Percentiles rank a stretch among this genome's conserved stretches.
phyloP scores from a whole-genome alignment of 2,329 filamentous ascomycete species.

The Colletotrichum liriopes region DNA sequence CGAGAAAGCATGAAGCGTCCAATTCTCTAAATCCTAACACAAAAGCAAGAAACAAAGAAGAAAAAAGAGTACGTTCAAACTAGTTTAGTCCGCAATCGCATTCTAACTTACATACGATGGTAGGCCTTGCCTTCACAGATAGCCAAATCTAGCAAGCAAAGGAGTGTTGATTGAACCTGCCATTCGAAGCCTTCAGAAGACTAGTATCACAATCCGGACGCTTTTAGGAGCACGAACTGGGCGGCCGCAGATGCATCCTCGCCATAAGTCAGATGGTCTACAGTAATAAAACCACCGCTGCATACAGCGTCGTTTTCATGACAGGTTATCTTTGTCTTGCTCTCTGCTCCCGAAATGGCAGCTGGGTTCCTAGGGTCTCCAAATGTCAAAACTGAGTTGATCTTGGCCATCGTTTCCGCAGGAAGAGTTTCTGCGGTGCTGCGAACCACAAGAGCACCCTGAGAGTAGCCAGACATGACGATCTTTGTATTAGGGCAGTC shows the following conservation, averaged over 20 bases:
- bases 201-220: not conserved
- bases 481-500: constrained; percentile 47
- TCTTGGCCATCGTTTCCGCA: not conserved
- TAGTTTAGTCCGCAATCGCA: not conserved
- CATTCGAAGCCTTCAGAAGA: not conserved
- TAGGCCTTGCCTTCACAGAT: not conserved
- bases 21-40: not conserved
- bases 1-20: not conserved
- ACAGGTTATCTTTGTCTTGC: no score
- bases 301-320: no score
- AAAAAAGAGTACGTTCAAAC: not conserved
- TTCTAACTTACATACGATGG: not conserved
- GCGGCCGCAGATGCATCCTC: constrained; percentile 36
- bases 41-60: not conserved
- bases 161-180: not conserved
- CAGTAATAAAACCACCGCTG: no score
- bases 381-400: no score
- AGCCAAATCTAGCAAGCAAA: not conserved
- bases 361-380: no score
- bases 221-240: not conserved
- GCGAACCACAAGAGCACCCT: constrained; percentile 49
- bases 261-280: constrained; percentile 29
- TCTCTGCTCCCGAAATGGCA: no score
- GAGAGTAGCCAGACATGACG: constrained; percentile 49
- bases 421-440: constrained; percentile 47